A percentile compares a stretch with the other conserved stretches of the same genome.
Evolutionary conservation across 2,329 filamentous ascomycete genomes (phyloP).

Genomic region (Colletotrichum sp.): DNA sequence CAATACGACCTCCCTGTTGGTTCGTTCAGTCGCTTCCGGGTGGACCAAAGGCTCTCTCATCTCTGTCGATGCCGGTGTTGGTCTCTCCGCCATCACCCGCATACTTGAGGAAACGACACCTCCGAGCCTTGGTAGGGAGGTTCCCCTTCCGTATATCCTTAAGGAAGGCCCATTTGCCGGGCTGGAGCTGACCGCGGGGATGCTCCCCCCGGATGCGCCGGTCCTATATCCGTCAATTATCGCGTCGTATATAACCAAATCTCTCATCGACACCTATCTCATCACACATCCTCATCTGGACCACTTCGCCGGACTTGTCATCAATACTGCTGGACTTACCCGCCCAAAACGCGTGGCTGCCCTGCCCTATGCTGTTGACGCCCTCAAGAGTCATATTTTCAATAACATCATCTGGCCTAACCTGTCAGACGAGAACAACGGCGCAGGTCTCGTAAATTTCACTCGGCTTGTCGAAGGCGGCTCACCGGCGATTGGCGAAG

Average conservation of each 20-base stretch:
- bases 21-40: constrained; percentile 77
- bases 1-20: constrained; percentile 87
- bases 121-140: constrained; percentile 34
- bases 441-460: constrained; percentile 90
- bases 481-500: constrained; percentile 81
- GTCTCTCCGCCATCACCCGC: constrained; percentile 82
- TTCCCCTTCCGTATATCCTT: constrained; percentile 58
- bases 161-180: constrained; percentile 80
- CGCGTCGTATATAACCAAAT: constrained; percentile 77
- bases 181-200: constrained; percentile 64
- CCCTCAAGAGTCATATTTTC: constrained; percentile 93
- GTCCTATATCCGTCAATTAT: constrained; percentile 63
- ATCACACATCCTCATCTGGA: constrained; percentile 98
- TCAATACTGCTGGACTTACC: constrained; percentile 88
- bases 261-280: constrained; percentile 85
- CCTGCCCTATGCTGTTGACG: constrained; percentile 85
- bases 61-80: constrained; percentile 92
- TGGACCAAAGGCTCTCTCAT: constrained; percentile 86
- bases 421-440: constrained; percentile 92
- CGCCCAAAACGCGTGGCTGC: constrained; percentile 87
- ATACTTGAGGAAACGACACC: constrained; percentile 69
- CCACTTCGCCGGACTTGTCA: constrained; percentile 87
- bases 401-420: constrained; percentile 99
- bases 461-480: constrained; percentile 88
- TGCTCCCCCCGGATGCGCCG: constrained; percentile 52